phyloP scores from a whole-genome alignment of 2,329 filamentous ascomycete genomes.

The Emergomyces orientalis region DNA sequence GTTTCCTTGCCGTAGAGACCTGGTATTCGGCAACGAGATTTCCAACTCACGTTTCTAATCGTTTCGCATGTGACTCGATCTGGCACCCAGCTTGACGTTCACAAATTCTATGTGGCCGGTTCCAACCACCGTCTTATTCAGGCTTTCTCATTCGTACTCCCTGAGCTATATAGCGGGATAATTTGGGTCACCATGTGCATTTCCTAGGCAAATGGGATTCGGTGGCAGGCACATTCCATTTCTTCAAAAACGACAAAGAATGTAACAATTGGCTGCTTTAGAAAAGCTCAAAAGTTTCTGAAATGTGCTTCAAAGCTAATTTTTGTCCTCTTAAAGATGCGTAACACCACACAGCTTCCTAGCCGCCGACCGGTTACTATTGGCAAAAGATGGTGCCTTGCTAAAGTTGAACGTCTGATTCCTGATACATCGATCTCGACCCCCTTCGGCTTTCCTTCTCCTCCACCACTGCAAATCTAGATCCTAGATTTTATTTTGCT shows the following conservation, averaged over 20 bases:
- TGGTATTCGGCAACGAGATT: neutral
- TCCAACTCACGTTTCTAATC: neutral
- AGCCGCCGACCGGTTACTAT: neutral
- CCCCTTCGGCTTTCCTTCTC: neutral
- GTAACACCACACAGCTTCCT: conserved; percentile 4
- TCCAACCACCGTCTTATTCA: neutral
- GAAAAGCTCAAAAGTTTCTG: neutral
- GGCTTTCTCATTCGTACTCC: neutral
- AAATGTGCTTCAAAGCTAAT: conserved; percentile 1
- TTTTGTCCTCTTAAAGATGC: neutral
- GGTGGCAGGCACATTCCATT: neutral
- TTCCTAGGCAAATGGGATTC: neutral
- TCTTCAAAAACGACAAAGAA: neutral
- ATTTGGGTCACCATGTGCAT: neutral
- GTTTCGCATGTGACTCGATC: conserved; percentile 5
- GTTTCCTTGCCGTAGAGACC: neutral
- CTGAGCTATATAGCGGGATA: neutral
- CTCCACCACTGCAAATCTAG: neutral
- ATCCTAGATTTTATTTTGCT: conserved; percentile 1
- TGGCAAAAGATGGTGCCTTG: neutral
- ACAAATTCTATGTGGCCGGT: conserved; percentile 1
- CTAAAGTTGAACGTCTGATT: neutral
- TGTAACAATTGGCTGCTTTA: neutral
- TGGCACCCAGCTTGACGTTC: neutral
- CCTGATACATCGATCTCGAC: neutral